Evolutionary conservation across 1,284 basidiomycete genomes (phyloP), one percentile per base, ranked within the genome.

Genomic region (Lentinula novae-zelandiae): DNA sequence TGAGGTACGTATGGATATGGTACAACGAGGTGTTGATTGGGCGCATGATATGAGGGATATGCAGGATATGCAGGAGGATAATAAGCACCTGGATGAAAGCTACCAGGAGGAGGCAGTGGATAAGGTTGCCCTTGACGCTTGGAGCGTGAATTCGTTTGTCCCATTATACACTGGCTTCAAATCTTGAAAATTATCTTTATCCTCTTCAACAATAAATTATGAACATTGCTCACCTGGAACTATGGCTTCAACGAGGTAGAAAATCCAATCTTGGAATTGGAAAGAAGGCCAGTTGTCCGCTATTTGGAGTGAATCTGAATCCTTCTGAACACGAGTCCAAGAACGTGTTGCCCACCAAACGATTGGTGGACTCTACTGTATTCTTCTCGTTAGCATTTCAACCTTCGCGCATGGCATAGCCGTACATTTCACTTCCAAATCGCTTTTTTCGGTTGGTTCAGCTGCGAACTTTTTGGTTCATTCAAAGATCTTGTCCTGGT

Each of bases 1-100:
- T 52, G 60, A 9, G 52, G 40, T 33, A 53, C 22, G 27, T 54
- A 54, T 4, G 60, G 46, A 36, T 61, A 61, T 6, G 60, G 60
- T 3, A 61, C 60, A 12, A 61, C 54, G 10, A 55, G n/a, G 22
- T 61, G 60, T 13, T 50, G 54, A 34, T 52, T 52, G 8, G 38
- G 58, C 10, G n/a, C 53, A 44, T 54, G 48, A 12, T 13, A 5
- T 13, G 53, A 33, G 7, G 53, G 38, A 38, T 48, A 50, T n/a
- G 20, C 34, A 46, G 58, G 52, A 40, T 57, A 61, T 31, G 20
- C 52, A 39, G n/a, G 54, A 54, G 44, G 17, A 42, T 56, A 52
- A 27, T 22, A 56, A 10, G 44, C 53, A 8, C 53, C 53, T 1
- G 59, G 59, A 38, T 34, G 53, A 39, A 53, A 46, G 12, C 33